Evolutionary conservation across 169 alveolate species (phyloP), one percentile per base, ranked within the genome.

Genomic region (Plasmodium vivax): DNA sequence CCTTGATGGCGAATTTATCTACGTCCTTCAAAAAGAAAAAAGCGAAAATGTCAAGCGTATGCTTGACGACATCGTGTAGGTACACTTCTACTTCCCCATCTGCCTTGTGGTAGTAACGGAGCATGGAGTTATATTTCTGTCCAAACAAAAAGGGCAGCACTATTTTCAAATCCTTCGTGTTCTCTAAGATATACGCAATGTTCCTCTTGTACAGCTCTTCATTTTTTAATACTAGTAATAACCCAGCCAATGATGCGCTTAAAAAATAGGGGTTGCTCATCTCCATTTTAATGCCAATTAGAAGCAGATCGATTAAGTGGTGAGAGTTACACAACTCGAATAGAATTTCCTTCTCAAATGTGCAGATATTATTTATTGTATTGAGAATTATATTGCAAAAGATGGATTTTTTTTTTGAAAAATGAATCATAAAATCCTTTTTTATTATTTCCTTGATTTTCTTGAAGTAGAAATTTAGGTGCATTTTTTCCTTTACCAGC

Each of bases 81-180:
- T 91, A 82, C 1, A 1, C 14, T 54, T 91, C 92, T 1, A 82
- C 34, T 6, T 82, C 34, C 23, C 82, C 72, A 54, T 91, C 84
- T 1, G 54, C 14, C 27, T 80, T 23, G 19, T 23, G 45, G 58
- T 43, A 82, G 36, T n/a, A n/a, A 23, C 58, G 68, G 19, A 82
- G 54, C 47, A 91, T 91, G 83, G 77, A 82, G 56, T 91, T 81
- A 91, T 91, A 91, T 91, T 91, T 91, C 5, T 91, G 84, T 41
- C 95, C 95, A 91, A 91, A 91, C 38, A 91, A 16, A 43, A 91
- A 82, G 2, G 95, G 92, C n/a, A 91, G 23, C 54, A 91, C 30
- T 91, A 91, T 91, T 54, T 91, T 91, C 30, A 91, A 71, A 91
- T 91, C 83, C 27, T 91, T 82, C 14, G 85, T 91, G 56, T 91